Percentiles rank a stretch among this genome's conserved stretches.
phyloP scores from a whole-genome alignment of 257 asterid species.

The Anisodus tanguticus region DNA sequence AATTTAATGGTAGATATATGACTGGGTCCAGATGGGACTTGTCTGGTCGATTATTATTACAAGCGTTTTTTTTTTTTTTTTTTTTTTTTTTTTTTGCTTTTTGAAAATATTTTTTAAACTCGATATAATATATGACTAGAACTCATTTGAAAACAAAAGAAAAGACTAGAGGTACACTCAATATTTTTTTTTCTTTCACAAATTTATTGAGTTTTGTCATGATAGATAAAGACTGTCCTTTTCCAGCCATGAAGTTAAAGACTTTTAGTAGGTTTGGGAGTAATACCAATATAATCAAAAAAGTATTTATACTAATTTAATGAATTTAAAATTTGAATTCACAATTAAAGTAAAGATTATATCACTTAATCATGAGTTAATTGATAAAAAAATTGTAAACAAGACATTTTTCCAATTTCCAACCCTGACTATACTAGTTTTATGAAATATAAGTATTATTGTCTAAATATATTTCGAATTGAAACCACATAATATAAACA shows the following conservation, averaged over 20 bases:
- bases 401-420: too few relatives aligned
- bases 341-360: too few relatives aligned
- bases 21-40: conserved; percentile 57
- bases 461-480: too few relatives aligned
- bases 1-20: conserved; percentile 31
- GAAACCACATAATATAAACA: background rate
- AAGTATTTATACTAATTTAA: too few relatives aligned
- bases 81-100: background rate
- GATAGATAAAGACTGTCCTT: conserved; percentile 44
- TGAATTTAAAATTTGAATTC: too few relatives aligned
- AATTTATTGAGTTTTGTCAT: background rate
- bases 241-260: background rate
- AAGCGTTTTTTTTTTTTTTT: conserved; percentile 23
- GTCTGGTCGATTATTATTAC: conserved; percentile 40
- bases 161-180: conserved; percentile 28
- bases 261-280: background rate
- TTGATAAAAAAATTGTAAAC: too few relatives aligned
- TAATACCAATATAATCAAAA: background rate
- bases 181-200: background rate
- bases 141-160: too few relatives aligned
- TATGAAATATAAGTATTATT: too few relatives aligned
- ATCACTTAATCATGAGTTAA: too few relatives aligned
- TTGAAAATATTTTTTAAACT: conserved; percentile 5
- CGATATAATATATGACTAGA: background rate
- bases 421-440: too few relatives aligned